Percentiles rank a stretch among this genome's conserved stretches.
Evolutionary conservation across 2,329 filamentous ascomycete species (phyloP).

Genomic region (Epichloe baconii): DNA sequence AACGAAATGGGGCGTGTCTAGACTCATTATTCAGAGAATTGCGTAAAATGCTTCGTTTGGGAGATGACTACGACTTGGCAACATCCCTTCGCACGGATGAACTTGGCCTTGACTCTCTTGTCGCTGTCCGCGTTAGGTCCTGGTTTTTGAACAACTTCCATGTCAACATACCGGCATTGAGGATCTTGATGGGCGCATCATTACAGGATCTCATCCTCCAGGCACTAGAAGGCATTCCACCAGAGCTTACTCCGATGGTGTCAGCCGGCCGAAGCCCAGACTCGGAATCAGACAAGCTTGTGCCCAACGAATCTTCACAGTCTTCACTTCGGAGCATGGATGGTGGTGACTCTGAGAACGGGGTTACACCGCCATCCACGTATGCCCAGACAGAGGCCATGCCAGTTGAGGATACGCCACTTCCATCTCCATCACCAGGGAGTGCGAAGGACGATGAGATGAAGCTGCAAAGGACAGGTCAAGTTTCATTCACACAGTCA

Average conservation of each 20-base stretch:
- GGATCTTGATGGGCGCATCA: slow-evolving; percentile 14
- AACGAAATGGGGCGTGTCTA: neutral
- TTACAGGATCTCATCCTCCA: slow-evolving; percentile 6
- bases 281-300: neutral
- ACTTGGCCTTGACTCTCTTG: slow-evolving; percentile 18
- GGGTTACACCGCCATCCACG: neutral
- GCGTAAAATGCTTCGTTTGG: neutral
- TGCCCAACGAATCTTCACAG: neutral
- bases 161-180: slow-evolving; percentile 32
- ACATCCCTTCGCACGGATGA: slow-evolving; percentile 2
- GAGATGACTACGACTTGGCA: neutral
- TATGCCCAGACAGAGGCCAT: neutral
- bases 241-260: neutral
- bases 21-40: neutral
- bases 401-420: neutral
- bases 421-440: neutral
- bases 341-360: neutral
- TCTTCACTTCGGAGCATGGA: neutral
- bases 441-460: neutral
- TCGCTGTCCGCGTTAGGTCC: slow-evolving; percentile 26
- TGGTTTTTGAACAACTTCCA: slow-evolving; percentile 34
- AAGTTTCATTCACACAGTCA: neutral
- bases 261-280: neutral
- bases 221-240: neutral
- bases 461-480: neutral